A percentile compares a stretch with the other conserved stretches of the same genome.
phyloP scores from a whole-genome alignment of 495 filamentous ascomycete species.

The Talaromyces stipitatus region DNA sequence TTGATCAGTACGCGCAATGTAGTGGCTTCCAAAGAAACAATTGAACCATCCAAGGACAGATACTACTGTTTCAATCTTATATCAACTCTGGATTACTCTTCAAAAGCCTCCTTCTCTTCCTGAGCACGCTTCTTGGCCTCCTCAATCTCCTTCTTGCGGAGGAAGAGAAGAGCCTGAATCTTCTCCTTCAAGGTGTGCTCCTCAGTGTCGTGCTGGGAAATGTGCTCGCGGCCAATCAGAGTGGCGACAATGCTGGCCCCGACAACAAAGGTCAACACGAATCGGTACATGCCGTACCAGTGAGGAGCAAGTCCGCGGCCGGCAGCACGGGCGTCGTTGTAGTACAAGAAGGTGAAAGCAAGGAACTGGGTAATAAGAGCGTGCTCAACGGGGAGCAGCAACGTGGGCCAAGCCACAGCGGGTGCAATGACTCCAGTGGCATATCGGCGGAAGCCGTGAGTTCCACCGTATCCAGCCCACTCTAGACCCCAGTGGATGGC shows the following conservation, averaged over 20 bases:
- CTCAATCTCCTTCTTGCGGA: constrained; percentile 54
- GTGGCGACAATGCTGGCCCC: constrained; percentile 80
- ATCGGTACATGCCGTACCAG: constrained; percentile 93
- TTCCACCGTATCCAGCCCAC: constrained; percentile 67
- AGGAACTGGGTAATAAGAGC: constrained; percentile 87
- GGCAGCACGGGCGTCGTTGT: constrained; percentile 72
- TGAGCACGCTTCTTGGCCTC: constrained; percentile 45
- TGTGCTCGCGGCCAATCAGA: constrained; percentile 79
- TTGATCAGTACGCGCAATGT: neutral
- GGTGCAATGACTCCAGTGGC: constrained; percentile 76
- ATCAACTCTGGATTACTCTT: constrained; percentile 22
- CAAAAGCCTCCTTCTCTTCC: constrained; percentile 28
- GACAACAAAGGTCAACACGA: constrained; percentile 90
- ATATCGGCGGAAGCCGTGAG: constrained; percentile 69
- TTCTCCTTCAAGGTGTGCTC: constrained; percentile 50
- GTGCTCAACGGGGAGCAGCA: constrained; percentile 78
- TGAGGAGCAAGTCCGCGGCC: constrained; percentile 72
- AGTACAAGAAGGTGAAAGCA: constrained; percentile 84
- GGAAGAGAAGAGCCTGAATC: constrained; percentile 53
- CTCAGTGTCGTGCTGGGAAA: constrained; percentile 49
- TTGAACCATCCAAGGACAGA: neutral
- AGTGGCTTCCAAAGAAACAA: neutral
- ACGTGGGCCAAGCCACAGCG: constrained; percentile 86
- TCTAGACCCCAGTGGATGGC: constrained; percentile 94
- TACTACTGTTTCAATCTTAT: neutral